Percentiles rank a stretch among this genome's conserved stretches.
Evolutionary conservation across 768 basidiomycete genomes (phyloP).

Genomic region (Sporobolomyces phaffii): DNA sequence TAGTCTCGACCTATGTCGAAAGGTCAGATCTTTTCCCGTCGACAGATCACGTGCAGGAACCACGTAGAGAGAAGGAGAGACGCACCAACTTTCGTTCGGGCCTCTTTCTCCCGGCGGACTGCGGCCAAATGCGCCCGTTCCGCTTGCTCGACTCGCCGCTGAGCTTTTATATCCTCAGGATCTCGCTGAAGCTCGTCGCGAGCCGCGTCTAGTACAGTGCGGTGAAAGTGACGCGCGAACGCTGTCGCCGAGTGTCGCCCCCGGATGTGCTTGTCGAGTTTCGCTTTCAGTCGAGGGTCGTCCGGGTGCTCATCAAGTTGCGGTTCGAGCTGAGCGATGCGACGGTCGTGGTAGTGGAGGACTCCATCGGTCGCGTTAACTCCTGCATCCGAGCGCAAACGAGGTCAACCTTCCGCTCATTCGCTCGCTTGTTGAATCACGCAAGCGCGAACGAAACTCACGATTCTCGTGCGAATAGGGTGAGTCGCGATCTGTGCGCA

Average conservation of each 20-base stretch:
- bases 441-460: too few relatives aligned
- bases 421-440: too few relatives aligned
- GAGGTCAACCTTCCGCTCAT: too few relatives aligned
- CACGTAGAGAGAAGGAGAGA: background rate
- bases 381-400: too few relatives aligned
- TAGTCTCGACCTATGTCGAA: background rate
- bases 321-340: too few relatives aligned
- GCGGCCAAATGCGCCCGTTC: background rate
- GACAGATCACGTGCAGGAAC: background rate
- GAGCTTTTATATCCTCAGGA: background rate
- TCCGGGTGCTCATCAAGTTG: too few relatives aligned
- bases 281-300: too few relatives aligned
- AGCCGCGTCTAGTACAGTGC: background rate
- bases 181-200: background rate
- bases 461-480: too few relatives aligned
- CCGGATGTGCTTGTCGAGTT: background rate
- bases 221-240: background rate
- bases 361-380: too few relatives aligned
- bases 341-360: too few relatives aligned
- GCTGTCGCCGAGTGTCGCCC: background rate
- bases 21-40: too few relatives aligned
- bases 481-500: too few relatives aligned
- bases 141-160: background rate
- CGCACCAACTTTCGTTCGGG: background rate
- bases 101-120: background rate